phyloP scores from a whole-genome alignment of 2,329 filamentous ascomycete genomes.

The Fusarium domesticum region DNA sequence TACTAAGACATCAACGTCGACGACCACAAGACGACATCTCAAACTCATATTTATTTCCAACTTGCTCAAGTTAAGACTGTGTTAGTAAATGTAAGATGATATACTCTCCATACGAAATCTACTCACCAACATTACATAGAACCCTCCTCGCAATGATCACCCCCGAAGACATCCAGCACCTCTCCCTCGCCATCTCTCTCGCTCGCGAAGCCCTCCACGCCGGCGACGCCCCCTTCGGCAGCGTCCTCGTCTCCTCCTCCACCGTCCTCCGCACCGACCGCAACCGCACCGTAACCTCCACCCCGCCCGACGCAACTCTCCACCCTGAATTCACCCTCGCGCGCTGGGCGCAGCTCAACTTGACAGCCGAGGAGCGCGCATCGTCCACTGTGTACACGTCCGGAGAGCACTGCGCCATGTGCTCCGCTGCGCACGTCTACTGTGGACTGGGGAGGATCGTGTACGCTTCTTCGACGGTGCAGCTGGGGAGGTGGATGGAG shows the following conservation, averaged over 20 bases:
- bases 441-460: constrained; percentile 36
- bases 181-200: constrained; percentile 28
- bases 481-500: constrained; percentile 28
- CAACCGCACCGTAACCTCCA: constrained; percentile 34
- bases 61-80: no score
- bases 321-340: constrained; percentile 39
- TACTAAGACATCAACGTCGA: no score
- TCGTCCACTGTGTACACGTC: constrained; percentile 36
- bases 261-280: constrained; percentile 33
- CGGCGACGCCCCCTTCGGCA: constrained; percentile 38
- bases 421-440: constrained; percentile 35
- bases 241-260: constrained; percentile 32
- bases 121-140: no score
- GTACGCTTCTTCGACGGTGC: constrained; percentile 32
- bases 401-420: constrained; percentile 40
- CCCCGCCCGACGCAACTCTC: constrained; percentile 31
- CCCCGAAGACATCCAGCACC: constrained; percentile 12
- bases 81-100: no score
- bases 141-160: constrained; percentile 7
- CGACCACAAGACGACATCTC: no score
- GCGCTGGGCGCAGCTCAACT: constrained; percentile 36
- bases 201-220: constrained; percentile 37
- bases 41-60: no score
- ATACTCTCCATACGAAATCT: no score
- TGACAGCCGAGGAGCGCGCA: constrained; percentile 40